Percentiles rank a stretch among this genome's conserved stretches.
Conservation (phyloP, 1,284 basidiomycete species). For the Anthracocystis walkeri region DNA sequence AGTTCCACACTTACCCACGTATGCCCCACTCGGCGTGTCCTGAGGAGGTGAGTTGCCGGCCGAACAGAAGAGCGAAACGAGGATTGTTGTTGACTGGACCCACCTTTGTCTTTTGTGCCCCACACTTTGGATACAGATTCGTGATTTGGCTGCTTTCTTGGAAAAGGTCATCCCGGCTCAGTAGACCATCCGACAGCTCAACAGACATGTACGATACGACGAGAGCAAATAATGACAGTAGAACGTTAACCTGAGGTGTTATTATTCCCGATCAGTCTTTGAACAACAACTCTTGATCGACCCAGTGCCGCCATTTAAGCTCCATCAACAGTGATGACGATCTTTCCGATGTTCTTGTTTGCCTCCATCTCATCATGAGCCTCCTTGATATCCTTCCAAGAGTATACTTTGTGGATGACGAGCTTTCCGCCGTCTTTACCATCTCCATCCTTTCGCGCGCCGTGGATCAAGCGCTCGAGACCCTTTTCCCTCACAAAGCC, state of each 20-base stretch:
- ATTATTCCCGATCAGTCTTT: too few species aligned
- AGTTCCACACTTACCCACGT: slow-evolving; percentile 57
- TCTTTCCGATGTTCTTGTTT: slow-evolving; percentile 79
- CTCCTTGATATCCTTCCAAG: slow-evolving; percentile 83
- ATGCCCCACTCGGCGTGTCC: slow-evolving; percentile 68
- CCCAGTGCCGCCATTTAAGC: slow-evolving; percentile 3
- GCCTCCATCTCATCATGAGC: slow-evolving; percentile 89
- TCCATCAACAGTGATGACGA: slow-evolving; percentile 48
- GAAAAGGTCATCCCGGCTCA: slow-evolving; percentile 56
- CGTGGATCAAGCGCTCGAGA: slow-evolving; percentile 41
- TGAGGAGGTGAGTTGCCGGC: slow-evolving; percentile 50
- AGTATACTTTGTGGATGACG: slow-evolving; percentile 75
- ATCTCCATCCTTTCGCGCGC: slow-evolving; percentile 5
- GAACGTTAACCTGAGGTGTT: background rate
- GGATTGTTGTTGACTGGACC: background rate
- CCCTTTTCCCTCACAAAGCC: slow-evolving; percentile 72
- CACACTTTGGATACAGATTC: slow-evolving; percentile 26
- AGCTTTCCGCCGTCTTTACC: slow-evolving; percentile 40
- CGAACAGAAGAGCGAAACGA: too few species aligned
- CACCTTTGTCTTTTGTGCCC: background rate
- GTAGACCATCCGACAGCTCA: background rate
- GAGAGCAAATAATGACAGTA: background rate
- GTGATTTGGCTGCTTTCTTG: slow-evolving; percentile 55
- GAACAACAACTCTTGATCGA: background rate
- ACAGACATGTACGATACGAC: slow-evolving; percentile 17